These are phyloP conservation scores for Glycine tomentella DNA, from an alignment of 306 rosid genomes.

Conservation along the genomic window DNA sequence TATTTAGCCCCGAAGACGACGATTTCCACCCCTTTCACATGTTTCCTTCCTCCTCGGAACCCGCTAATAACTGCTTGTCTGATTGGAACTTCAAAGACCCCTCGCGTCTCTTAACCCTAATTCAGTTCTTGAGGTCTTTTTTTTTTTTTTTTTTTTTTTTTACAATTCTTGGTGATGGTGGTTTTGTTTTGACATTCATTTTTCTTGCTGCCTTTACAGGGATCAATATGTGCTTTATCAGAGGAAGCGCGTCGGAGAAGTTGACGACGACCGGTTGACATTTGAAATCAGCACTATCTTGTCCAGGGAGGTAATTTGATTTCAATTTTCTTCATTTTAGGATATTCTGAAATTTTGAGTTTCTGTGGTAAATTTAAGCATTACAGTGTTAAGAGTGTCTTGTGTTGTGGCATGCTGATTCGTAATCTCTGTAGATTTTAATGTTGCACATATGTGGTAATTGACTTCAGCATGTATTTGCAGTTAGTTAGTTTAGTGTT, in stretches of 20 bases:
- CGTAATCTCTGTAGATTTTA: neutral
- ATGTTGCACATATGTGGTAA: neutral
- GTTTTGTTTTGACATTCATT: neutral
- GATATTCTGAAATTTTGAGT: no score
- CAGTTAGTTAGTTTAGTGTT: no score
- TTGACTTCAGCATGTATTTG: no score
- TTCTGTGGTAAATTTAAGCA: no score
- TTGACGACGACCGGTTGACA: constrained; percentile 87
- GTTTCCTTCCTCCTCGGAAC: constrained; percentile 37
- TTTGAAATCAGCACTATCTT: constrained; percentile 87
- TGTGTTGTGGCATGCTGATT: neutral
- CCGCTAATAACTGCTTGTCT: constrained; percentile 43
- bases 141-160: no score
- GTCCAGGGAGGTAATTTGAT: constrained; percentile 78
- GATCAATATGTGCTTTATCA: constrained; percentile 72
- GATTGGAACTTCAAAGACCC: constrained; percentile 86
- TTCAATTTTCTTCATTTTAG: neutral
- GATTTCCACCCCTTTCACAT: constrained; percentile 69
- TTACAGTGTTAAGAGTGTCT: neutral
- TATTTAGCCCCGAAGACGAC: constrained; percentile 86
- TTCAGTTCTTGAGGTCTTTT: constrained; percentile 73
- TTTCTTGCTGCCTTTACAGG: constrained; percentile 45
- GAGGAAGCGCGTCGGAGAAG: constrained; percentile 67
- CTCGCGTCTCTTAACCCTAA: constrained; percentile 64
- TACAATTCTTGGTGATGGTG: no score